A percentile compares a stretch with the other conserved stretches of the same genome.
Evolutionary conservation across 73 alveolate species (phyloP).

Genomic region (Paramecium octaurelia): DNA sequence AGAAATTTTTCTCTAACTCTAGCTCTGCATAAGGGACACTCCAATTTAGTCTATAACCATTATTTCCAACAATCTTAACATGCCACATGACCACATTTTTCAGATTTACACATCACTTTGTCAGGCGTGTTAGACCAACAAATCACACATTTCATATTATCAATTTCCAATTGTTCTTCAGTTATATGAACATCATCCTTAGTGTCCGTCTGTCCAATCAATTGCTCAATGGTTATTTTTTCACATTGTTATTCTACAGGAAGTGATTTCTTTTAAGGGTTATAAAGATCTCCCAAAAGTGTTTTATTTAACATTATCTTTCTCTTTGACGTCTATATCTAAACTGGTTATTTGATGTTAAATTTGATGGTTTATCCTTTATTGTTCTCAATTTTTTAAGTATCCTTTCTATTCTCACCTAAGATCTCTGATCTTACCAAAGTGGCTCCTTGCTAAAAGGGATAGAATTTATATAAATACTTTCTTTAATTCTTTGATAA

Average conservation of each 20-base stretch:
- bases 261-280: not conserved
- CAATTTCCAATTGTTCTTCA: not conserved
- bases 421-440: not conserved
- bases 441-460: not conserved
- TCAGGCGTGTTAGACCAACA: not conserved
- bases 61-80: slow-evolving; percentile 8
- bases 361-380: not conserved
- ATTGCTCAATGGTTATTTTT: not conserved
- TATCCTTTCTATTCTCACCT: not conserved
- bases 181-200: not conserved
- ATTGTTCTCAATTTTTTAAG: not conserved
- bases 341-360: not conserved
- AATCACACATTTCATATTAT: not conserved
- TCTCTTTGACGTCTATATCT: not conserved
- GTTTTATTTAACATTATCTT: slow-evolving; percentile 23
- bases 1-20: slow-evolving; percentile 1
- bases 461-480: not conserved
- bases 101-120: not conserved
- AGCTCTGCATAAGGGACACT: slow-evolving; percentile 32
- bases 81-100: slow-evolving; percentile 23
- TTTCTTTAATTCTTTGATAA: not conserved
- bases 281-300: not conserved
- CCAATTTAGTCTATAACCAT: slow-evolving; percentile 34
- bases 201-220: not conserved
- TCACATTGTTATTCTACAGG: not conserved